A percentile compares a stretch with the other conserved stretches of the same genome.
phyloP scores from a whole-genome alignment of 1,284 basidiomycete species.

The Cutaneotrichosporon sp. region DNA sequence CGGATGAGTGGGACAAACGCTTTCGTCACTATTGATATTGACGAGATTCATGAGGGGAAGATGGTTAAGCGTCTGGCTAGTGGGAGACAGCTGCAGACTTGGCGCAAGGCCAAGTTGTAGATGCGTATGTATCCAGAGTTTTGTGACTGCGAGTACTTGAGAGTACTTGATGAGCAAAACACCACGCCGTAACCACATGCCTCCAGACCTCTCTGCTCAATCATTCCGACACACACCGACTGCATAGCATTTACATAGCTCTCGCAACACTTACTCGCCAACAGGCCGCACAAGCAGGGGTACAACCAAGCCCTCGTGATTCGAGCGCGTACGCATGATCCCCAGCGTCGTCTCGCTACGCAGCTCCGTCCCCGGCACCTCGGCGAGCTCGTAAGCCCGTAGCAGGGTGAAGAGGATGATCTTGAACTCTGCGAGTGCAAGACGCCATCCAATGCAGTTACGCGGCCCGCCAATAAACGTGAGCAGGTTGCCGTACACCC shows the following conservation, averaged over 20 bases:
- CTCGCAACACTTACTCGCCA: background rate
- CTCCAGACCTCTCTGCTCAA: no score
- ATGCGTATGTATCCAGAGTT: background rate
- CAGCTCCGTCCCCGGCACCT: constrained; percentile 49
- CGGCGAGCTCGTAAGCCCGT: constrained; percentile 59
- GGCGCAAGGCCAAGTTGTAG: constrained; percentile 22
- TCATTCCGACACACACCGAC: background rate
- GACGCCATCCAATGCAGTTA: constrained; percentile 66
- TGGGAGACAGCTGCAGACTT: constrained; percentile 36
- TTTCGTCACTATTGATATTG: background rate
- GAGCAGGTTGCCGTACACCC: constrained; percentile 54
- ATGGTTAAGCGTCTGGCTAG: constrained; percentile 15
- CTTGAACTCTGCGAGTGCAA: constrained; percentile 64
- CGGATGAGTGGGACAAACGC: constrained; percentile 18
- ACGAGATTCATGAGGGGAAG: background rate
- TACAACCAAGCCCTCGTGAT: constrained; percentile 47
- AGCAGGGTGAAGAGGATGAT: constrained; percentile 59
- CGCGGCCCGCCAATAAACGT: constrained; percentile 65
- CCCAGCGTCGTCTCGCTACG: constrained; percentile 35
- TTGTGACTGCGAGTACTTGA: background rate
- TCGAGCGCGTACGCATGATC: constrained; percentile 30
- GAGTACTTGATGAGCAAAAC: no score
- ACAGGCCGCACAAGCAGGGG: constrained; percentile 39
- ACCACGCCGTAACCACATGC: no score
- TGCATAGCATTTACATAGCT: background rate